Conservation (phyloP, 768 basidiomycete species). For the Leccinum olivaceopallidum region DNA sequence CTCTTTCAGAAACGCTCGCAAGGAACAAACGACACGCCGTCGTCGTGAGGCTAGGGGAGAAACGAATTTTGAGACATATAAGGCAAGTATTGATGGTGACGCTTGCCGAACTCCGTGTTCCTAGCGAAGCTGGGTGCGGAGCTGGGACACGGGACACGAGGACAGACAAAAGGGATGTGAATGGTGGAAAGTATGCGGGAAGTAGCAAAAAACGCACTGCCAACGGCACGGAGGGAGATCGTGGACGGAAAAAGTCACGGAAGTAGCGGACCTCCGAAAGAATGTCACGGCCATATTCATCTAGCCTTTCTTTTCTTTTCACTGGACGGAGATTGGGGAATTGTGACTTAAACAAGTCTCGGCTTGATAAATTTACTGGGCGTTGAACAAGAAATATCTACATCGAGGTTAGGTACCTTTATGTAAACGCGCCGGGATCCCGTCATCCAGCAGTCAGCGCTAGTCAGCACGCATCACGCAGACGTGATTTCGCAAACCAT, state of each 20-base stretch:
- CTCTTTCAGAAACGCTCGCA: conserved; percentile 26
- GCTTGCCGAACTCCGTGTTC: conserved; percentile 5
- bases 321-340: neutral
- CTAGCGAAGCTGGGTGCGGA: neutral
- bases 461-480: neutral
- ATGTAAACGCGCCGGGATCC: neutral
- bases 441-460: neutral
- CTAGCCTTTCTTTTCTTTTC: neutral
- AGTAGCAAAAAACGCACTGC: conserved; percentile 20
- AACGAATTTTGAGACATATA: conserved; percentile 53
- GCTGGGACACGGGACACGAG: conserved; percentile 4
- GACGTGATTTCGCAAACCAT: neutral
- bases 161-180: neutral
- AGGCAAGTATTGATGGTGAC: conserved; percentile 18
- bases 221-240: conserved; percentile 4
- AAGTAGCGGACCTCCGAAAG: conserved; percentile 6
- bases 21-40: conserved; percentile 60
- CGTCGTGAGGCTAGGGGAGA: conserved; percentile 79
- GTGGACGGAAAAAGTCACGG: conserved; percentile 23
- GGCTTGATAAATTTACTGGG: neutral
- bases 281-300: neutral
- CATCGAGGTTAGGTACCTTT: neutral
- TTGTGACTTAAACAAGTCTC: neutral
- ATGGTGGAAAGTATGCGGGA: neutral
- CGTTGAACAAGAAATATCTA: neutral